Evolutionary conservation across 306 rosid species (phyloP), one percentile per base, ranked within the genome.

Genomic region (Prosopis cineraria): DNA sequence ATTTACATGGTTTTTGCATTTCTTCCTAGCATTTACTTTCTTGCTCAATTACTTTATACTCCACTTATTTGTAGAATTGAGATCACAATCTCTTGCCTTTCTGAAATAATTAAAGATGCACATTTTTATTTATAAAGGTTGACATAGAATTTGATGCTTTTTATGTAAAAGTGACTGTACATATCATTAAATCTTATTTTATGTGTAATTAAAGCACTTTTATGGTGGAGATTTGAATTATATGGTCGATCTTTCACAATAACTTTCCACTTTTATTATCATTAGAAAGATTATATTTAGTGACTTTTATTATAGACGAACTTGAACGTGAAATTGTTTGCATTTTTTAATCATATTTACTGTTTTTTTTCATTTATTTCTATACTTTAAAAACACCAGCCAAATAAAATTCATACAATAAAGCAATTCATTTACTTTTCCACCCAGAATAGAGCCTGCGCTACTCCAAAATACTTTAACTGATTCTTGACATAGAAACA

Each of bases 401-500:
- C 16, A 55, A 55, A 55, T 55, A 10, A 24, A 55, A 24, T 10
- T 24, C 24, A 3, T 52, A 8, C 27, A 52, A n/a, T n/a, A n/a
- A n/a, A 20, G 29, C 29, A 7, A 52, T 52, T 52, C 11, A 50
- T 50, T 50, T 19, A 20, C 29, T 8, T 7, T 52, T 52, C 59
- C 25, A 6, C 59, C 27, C 11, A 6, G 25, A 52, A 48, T 19
- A 19, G 24, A 31, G 34, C 11, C 62, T 4, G 0, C 17, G 13
- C 9, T 27, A 76, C 29, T 19, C 84, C 33, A 31, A 4, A 70
- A 62, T 19, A 34, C 22, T 33, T 60, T 71, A 64, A 79, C 64
- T 59, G 82, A 80, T 80, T 55, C 31, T 77, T 77, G 80, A 73
- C 80, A 84, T 50, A 77, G 53, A 73, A 77, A 72, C 69, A 72